Evolutionary conservation across 495 filamentous ascomycete genomes (phyloP), one percentile per base, ranked within the genome.

Genomic region (Apodospora peruviana): DNA sequence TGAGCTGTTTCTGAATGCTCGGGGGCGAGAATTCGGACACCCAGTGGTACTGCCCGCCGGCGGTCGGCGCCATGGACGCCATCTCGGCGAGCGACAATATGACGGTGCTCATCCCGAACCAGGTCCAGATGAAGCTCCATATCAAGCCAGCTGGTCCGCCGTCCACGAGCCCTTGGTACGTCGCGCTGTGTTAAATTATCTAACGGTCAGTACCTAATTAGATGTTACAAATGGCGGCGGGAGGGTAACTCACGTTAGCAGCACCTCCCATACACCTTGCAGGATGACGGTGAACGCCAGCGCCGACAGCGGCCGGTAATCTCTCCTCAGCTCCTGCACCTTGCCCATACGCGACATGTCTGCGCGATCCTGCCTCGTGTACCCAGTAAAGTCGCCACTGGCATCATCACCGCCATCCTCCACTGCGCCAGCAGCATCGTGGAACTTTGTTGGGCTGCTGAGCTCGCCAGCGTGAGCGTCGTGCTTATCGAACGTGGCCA

Each of bases 11-110:
- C 47, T 77, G 75, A 20, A 54, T 61, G 20, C 52, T 48, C 3
- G 56, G 62, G 1, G 69, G 67, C 0, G 73, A 60, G 41, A 78
- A 77, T 44, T 78, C 75, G 2, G 68, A 73, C 0, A 73, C 70
- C 72, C 73, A 76, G 46, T 76, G 72, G 37, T 74, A 76, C 51
- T 76, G 70, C 1, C 70, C 71, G 22, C 69, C 74, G 3, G 66
- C 47, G 1, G 53, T 66, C 10, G 64, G 61, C 20, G 61, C 60
- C 63, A 72, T 72, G 14, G 67, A 69, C 24, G 66, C 46, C 68
- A 72, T 60, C 34, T 63, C 60, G 41, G 60, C 57, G 10, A 74
- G 40, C 2, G 58, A 60, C 0, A 64, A 32, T 20, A 69, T 55
- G 8, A 71, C 57, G 29, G 64, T 58, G 20, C 53, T 43, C 36